Conservation (phyloP, 2,329 filamentous ascomycete genomes). For the Nothopassalora personata region DNA sequence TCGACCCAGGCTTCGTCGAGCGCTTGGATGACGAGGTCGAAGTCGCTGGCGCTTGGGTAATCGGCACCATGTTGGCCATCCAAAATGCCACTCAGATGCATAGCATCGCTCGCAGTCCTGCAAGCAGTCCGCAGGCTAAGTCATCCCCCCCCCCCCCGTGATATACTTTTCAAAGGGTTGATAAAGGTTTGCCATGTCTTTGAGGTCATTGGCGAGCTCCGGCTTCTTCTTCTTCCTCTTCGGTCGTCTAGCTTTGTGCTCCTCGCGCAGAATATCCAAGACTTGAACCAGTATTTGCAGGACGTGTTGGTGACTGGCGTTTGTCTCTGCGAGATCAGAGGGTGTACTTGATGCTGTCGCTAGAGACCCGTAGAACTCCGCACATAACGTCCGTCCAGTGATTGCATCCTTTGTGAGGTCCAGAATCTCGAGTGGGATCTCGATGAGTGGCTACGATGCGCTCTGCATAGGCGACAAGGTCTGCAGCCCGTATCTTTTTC, state of each 20-base stretch:
- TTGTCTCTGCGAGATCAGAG: not conserved
- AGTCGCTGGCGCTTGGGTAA: not conserved
- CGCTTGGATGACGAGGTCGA: not conserved
- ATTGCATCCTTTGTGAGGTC: not conserved
- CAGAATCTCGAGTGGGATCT: not conserved
- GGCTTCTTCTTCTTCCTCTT: constrained; percentile 9
- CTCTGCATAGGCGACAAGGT: not conserved
- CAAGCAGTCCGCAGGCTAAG: not conserved
- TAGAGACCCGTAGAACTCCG: not conserved
- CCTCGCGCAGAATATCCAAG: constrained; percentile 1
- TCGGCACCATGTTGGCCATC: not conserved
- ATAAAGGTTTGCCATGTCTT: constrained; percentile 7
- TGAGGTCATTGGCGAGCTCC: not conserved
- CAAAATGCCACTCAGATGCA: not conserved
- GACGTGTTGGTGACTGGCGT: constrained; percentile 3
- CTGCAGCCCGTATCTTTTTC: not conserved
- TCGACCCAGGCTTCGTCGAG: not conserved
- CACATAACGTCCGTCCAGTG: not conserved
- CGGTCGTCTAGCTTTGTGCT: constrained; percentile 3
- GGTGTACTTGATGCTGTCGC: not conserved
- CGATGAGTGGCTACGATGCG: not conserved
- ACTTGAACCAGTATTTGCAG: not conserved
- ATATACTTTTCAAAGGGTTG: not conserved
- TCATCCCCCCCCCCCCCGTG: not conserved
- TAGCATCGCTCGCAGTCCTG: not conserved